Conservation (phyloP, 768 basidiomycete species). For the Chalciporus piperatus region DNA sequence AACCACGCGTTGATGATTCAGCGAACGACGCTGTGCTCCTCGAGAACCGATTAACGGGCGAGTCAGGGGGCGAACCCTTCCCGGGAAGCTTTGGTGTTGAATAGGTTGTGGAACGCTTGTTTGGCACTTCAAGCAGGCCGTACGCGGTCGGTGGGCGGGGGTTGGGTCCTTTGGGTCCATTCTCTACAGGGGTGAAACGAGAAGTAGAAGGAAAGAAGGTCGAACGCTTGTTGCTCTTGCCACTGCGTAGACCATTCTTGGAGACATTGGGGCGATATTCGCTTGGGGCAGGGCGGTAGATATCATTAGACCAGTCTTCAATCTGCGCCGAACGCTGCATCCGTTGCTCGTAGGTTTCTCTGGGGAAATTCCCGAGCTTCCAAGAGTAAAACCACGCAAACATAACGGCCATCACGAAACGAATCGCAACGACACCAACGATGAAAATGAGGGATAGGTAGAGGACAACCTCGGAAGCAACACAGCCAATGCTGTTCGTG, state of each 20-base stretch:
- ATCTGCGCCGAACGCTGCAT: constrained; percentile 89
- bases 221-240: constrained; percentile 51
- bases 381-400: constrained; percentile 99
- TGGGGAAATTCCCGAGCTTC: constrained; percentile 89
- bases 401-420: constrained; percentile 94
- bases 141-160: constrained; percentile 63
- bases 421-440: constrained; percentile 92
- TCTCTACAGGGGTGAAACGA: constrained; percentile 74
- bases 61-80: constrained; percentile 71
- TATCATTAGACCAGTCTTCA: constrained; percentile 95
- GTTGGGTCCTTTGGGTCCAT: constrained; percentile 46
- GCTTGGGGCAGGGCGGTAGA: constrained; percentile 90
- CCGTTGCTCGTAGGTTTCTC: constrained; percentile 89
- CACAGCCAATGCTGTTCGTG: constrained; percentile 91
- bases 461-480: constrained; percentile 91
- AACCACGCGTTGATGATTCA: constrained; percentile 34
- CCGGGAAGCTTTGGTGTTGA: constrained; percentile 34
- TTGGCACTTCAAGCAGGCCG: constrained; percentile 62
- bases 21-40: constrained; percentile 77
- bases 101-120: constrained; percentile 60
- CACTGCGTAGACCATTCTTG: constrained; percentile 58
- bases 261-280: constrained; percentile 86
- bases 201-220: constrained; percentile 67
- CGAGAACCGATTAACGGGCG: constrained; percentile 69
- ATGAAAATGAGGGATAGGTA: constrained; percentile 96